A percentile compares a stretch with the other conserved stretches of the same genome.
These are phyloP conservation scores for Orychophragmus violaceus DNA, from an alignment of 345 rosid genomes.

Conservation along the genomic window DNA sequence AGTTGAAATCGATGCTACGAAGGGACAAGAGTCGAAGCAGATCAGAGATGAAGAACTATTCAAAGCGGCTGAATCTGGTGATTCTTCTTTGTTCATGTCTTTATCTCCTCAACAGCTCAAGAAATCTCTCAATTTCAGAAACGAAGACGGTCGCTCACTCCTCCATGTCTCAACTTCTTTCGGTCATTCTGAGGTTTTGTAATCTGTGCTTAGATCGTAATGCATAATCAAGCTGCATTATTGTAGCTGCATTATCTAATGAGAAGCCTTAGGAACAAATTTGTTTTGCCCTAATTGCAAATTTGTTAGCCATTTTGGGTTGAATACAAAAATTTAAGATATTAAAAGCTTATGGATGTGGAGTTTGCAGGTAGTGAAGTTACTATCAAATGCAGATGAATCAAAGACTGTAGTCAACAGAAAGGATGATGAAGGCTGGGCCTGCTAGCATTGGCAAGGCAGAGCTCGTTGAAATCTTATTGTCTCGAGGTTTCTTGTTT, in stretches of 20 bases:
- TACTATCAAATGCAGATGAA: slow-evolving; percentile 46
- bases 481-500: slow-evolving; percentile 30
- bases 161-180: slow-evolving; percentile 75
- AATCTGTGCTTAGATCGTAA: too few relatives aligned
- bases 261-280: too few relatives aligned
- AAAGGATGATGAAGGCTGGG: slow-evolving; percentile 94
- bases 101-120: slow-evolving; percentile 46
- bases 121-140: slow-evolving; percentile 43
- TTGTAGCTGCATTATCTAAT: neutral
- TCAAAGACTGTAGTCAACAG: slow-evolving; percentile 42
- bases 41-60: slow-evolving; percentile 58
- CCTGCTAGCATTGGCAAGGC: slow-evolving; percentile 67
- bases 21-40: slow-evolving; percentile 17
- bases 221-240: neutral
- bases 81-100: slow-evolving; percentile 45
- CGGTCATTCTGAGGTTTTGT: slow-evolving; percentile 45
- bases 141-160: slow-evolving; percentile 86
- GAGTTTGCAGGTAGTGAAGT: slow-evolving; percentile 44
- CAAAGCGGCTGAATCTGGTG: slow-evolving; percentile 79
- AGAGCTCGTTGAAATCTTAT: slow-evolving; percentile 31
- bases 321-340: neutral
- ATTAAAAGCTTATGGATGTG: neutral
- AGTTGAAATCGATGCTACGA: slow-evolving; percentile 40
- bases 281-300: neutral
- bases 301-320: neutral